These are phyloP conservation scores for Penicillium manginii DNA, from an alignment of 495 filamentous ascomycete species.

Conservation along the genomic window DNA sequence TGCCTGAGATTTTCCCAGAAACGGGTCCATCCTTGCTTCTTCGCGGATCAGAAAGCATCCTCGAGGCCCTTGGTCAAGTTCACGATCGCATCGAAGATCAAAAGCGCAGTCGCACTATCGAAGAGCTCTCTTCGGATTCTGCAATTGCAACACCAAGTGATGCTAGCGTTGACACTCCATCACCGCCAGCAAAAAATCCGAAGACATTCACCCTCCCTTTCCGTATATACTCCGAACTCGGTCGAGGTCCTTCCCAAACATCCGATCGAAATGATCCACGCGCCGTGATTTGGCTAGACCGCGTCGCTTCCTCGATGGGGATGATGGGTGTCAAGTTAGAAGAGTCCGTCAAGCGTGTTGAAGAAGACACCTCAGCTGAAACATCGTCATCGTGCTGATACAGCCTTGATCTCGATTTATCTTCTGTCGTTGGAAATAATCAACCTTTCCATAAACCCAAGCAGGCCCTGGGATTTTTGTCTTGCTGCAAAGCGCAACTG, in stretches of 20 bases:
- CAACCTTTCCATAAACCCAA: not conserved
- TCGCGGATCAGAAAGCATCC: constrained; percentile 30
- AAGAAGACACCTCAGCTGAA: not conserved
- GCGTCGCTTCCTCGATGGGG: constrained; percentile 45
- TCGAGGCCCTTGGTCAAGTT: constrained; percentile 21
- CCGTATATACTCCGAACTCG: constrained; percentile 35
- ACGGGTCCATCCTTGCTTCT: constrained; percentile 34
- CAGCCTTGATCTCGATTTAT: not conserved
- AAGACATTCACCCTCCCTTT: constrained; percentile 25
- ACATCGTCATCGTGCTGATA: not conserved
- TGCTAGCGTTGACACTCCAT: constrained; percentile 12
- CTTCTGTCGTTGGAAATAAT: too few species aligned
- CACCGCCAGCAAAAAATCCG: not conserved
- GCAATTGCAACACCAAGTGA: constrained; percentile 13
- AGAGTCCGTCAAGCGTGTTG: not conserved
- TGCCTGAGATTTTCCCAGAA: constrained; percentile 30
- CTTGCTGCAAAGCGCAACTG: not conserved
- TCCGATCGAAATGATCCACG: constrained; percentile 26
- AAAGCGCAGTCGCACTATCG: constrained; percentile 19
- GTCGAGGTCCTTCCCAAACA: constrained; percentile 26
- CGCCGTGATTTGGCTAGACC: constrained; percentile 41
- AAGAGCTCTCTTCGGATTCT: constrained; percentile 23
- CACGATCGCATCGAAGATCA: constrained; percentile 14
- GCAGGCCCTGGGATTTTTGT: constrained; percentile 9
- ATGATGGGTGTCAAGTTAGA: constrained; percentile 28